A percentile compares a stretch with the other conserved stretches of the same genome.
phyloP scores from a whole-genome alignment of 768 basidiomycete genomes.

The Lentinula aciculospora region DNA sequence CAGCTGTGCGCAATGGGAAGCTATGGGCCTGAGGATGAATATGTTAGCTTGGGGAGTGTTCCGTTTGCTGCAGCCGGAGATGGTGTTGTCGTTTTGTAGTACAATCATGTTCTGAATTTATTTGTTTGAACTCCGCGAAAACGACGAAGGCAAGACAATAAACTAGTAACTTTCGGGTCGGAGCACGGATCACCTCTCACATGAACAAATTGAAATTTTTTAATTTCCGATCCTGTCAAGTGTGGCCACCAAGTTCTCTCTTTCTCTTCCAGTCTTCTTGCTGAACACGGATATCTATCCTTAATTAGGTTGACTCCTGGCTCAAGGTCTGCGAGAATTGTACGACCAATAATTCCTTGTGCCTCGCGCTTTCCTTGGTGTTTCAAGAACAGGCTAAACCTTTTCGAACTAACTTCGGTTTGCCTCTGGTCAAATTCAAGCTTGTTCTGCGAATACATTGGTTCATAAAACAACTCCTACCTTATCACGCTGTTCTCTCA shows the following conservation, averaged over 20 bases:
- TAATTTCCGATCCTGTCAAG: not conserved
- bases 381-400: not conserved
- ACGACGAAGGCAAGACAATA: not conserved
- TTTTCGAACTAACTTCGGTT: not conserved
- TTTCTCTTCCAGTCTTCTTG: not conserved
- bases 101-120: too few species aligned
- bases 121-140: too few species aligned
- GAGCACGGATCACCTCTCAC: not conserved
- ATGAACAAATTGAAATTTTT: not conserved
- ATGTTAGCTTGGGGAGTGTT: constrained; percentile 40
- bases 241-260: not conserved
- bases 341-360: not conserved
- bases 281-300: not conserved
- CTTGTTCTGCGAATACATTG: not conserved
- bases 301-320: too few species aligned
- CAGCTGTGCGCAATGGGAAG: constrained; percentile 74
- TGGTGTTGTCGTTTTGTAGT: not conserved
- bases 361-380: not conserved
- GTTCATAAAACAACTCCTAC: not conserved
- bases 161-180: not conserved
- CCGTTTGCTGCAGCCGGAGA: not conserved
- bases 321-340: not conserved
- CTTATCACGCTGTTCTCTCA: not conserved
- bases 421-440: not conserved
- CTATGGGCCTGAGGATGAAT: constrained; percentile 55